Evolutionary conservation across 257 asterid species (phyloP), one percentile per base, ranked within the genome.

Genomic region (Solanum phureja): DNA sequence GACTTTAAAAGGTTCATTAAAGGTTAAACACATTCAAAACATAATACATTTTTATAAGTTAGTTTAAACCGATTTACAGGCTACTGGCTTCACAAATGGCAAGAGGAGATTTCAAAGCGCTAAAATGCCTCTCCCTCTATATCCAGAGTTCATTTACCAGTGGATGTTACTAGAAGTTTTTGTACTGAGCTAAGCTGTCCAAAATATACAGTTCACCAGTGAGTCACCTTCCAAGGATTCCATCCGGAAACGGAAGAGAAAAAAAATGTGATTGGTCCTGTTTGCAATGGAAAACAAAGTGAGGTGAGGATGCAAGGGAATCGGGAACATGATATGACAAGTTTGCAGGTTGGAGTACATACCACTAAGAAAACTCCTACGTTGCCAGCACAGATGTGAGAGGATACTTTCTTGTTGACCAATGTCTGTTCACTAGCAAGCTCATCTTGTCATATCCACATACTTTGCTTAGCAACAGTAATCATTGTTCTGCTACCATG

Each of bases 281-380:
- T 46, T 40, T 19, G 33, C 69, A 84, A 64, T 42, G 24, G 21
- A 52, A 85, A 87, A 85, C 21, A 40, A 21, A 86, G 86, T 18
- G 72, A 81, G 86, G 87, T 75, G 21, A 23, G 83, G n/a, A 86
- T 86, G 87, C 85, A 3, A 42, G 14, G 38, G 38, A 44, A 79
- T 79, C 6, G 13, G 68, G 68, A 18, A 29, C 24, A 21, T 79
- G 64, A 7, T 14, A 29, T 49, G 29, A 46, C 29, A 52, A 18
- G 5, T 46, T 18, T 9, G 44, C 42, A 49, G 42, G 13, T 35
- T 18, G 29, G 29, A 27, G 69, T 31, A 31, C 85, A 52, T 49
- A 93, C 94, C 90, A 87, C 87, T 81, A 75, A 86, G 84, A 84
- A 69, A 88, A 66, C 87, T 87, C 88, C 86, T 77, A 31, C 74